Evolutionary conservation across 1,139 yeast genomes (phyloP).

Genomic region (Wickerhamiella pararugosa): DNA sequence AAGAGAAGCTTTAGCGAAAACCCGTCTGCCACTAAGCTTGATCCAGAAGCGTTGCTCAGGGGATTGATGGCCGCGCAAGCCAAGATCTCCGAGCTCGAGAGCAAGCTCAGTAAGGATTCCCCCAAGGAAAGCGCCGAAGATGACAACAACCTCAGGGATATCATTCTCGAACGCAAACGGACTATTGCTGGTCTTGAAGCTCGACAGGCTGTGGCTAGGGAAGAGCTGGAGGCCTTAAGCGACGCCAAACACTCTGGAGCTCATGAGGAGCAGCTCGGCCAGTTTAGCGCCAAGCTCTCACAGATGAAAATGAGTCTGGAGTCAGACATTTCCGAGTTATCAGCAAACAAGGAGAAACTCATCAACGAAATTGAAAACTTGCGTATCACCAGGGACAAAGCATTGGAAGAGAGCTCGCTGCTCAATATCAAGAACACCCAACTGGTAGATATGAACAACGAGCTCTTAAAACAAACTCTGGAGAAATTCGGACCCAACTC

Average conservation of each 20-base stretch:
- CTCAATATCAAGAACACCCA: slow-evolving; percentile 25
- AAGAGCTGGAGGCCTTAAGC: slow-evolving; percentile 21
- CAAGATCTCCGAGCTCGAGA: slow-evolving; percentile 4
- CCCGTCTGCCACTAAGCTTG: neutral
- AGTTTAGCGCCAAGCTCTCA: slow-evolving; percentile 15
- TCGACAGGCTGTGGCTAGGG: slow-evolving; percentile 20
- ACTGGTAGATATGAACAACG: slow-evolving; percentile 27
- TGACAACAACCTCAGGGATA: neutral
- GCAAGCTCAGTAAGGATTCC: neutral
- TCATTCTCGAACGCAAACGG: slow-evolving; percentile 20
- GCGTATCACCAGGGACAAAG: slow-evolving; percentile 17
- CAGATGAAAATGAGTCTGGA: slow-evolving; percentile 19
- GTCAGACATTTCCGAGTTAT: slow-evolving; percentile 23
- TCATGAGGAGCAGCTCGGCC: slow-evolving; percentile 8
- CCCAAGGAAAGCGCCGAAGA: neutral
- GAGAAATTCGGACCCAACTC: slow-evolving; percentile 22
- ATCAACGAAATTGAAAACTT: slow-evolving; percentile 21
- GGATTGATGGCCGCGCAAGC: slow-evolving; percentile 3
- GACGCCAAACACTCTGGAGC: slow-evolving; percentile 14
- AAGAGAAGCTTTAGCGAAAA: slow-evolving; percentile 15
- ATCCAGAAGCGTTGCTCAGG: neutral
- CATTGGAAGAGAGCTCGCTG: slow-evolving; percentile 23
- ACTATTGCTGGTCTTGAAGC: slow-evolving; percentile 26
- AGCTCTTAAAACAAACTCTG: slow-evolving; percentile 24
- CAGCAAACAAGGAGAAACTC: slow-evolving; percentile 22